Evolutionary conservation across 768 basidiomycete species (phyloP), one percentile per base, ranked within the genome.

Genomic region (Chalciporus pseudorubinellus): DNA sequence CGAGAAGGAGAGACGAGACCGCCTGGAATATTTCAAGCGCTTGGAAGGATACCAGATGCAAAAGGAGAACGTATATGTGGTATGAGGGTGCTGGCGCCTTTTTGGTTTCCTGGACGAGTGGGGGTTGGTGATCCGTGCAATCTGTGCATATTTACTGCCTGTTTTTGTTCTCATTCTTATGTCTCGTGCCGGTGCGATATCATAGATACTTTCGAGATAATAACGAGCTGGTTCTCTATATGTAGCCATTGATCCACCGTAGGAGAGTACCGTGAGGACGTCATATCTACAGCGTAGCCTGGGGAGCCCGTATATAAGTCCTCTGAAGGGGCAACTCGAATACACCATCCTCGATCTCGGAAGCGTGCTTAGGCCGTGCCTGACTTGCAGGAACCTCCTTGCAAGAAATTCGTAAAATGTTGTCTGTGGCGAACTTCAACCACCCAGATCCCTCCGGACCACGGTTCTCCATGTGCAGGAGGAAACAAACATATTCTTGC

Each of bases 61-160:
- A 56, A 79, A 78, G 49, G 82, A 83, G 60, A 78, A 81, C 46
- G 79, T 83, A 34, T 83, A 80, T 63, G 70, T 83, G 44, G 71
- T 83, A 49, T 82, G 70, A 80, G 16, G 42, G n/a, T 20, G 41
- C 43, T 20, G 14, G 57, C 47, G 29, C 33, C 39, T 24, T 54
- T 13, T 39, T 39, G 46, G 24, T 39, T 29, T 34, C 16, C 2
- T 36, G 12, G 16, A 31, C 4, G 29, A 8, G 29, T 13, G 29
- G 34, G 31, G 8, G 31, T 13, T 33, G 5, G 4, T 16, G 34
- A 36, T 16, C 14, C 16, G n/a, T 43, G 9, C 16, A 40, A 58
- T 55, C 47, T 62, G 21, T 54, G 24, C 61, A 44, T 53, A 63
- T 61, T 53, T 52, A 38, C 33, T 44, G 39, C 28, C 19, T 38